These are phyloP conservation scores for Scorias spongiosa DNA, from an alignment of 2,329 filamentous ascomycete species.

Conservation along the genomic window DNA sequence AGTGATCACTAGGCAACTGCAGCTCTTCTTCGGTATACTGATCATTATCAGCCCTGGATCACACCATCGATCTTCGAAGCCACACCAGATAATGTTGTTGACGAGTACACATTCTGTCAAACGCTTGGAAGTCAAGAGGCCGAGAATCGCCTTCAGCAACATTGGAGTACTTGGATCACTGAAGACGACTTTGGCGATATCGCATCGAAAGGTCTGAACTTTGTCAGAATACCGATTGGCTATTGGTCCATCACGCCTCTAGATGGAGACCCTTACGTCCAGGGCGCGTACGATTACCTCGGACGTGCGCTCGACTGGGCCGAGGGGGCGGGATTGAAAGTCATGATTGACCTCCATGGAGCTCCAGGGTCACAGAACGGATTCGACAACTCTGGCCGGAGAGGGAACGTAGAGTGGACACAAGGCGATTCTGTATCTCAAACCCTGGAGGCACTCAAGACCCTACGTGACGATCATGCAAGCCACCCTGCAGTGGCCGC, in stretches of 20 bases:
- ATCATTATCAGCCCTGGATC: slow-evolving; percentile 30
- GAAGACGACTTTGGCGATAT: slow-evolving; percentile 41
- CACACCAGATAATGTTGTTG: slow-evolving; percentile 32
- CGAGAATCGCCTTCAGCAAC: slow-evolving; percentile 30
- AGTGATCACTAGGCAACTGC: slow-evolving; percentile 1
- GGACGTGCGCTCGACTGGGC: slow-evolving; percentile 44
- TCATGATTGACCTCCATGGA: slow-evolving; percentile 54
- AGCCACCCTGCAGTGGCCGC: slow-evolving; percentile 29
- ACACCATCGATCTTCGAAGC: slow-evolving; percentile 45
- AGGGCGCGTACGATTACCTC: slow-evolving; percentile 44
- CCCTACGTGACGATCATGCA: slow-evolving; percentile 31
- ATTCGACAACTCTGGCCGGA: slow-evolving; percentile 48
- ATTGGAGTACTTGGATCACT: slow-evolving; percentile 45
- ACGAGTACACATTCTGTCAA: slow-evolving; percentile 25
- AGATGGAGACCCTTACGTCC: slow-evolving; percentile 44
- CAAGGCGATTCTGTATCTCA: slow-evolving; percentile 27
- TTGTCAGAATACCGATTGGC: slow-evolving; percentile 50
- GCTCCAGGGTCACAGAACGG: slow-evolving; percentile 50
- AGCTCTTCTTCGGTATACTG: not conserved
- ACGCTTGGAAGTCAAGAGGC: slow-evolving; percentile 36
- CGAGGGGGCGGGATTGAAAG: slow-evolving; percentile 40
- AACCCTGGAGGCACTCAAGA: slow-evolving; percentile 29
- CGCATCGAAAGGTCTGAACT: slow-evolving; percentile 42
- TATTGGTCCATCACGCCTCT: slow-evolving; percentile 45
- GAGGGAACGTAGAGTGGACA: slow-evolving; percentile 30